These are phyloP conservation scores for Mercurialis annua DNA, from an alignment of 345 rosid species.

Conservation along the genomic window DNA sequence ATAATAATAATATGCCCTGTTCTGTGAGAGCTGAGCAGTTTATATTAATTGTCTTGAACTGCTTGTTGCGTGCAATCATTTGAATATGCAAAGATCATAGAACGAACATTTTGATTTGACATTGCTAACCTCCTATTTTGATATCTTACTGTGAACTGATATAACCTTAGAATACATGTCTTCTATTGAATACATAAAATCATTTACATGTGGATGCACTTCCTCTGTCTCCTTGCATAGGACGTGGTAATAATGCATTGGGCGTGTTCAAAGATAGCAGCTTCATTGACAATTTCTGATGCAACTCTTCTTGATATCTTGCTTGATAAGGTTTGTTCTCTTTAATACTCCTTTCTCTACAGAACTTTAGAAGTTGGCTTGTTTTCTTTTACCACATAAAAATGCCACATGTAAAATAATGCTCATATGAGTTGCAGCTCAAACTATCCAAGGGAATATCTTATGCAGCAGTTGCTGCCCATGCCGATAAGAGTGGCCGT, in stretches of 20 bases:
- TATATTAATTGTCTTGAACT: neutral
- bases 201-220: conserved; percentile 5
- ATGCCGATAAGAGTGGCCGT: conserved; percentile 90
- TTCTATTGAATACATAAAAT: neutral
- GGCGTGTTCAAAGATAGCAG: conserved; percentile 93
- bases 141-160: neutral
- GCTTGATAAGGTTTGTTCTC: conserved; percentile 76
- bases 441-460: conserved; percentile 85
- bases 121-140: neutral
- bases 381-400: conserved; percentile 8
- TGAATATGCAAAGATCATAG: neutral
- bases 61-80: neutral
- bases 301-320: conserved; percentile 77
- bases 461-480: conserved; percentile 98
- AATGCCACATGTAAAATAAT: conserved; percentile 22
- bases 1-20: too few species aligned
- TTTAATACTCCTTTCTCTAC: neutral
- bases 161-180: neutral
- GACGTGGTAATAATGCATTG: conserved; percentile 99
- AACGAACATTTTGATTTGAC: neutral
- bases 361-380: neutral
- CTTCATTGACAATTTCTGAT: conserved; percentile 87
- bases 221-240: conserved; percentile 34
- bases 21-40: neutral
- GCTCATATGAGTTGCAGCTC: conserved; percentile 56